phyloP scores from a whole-genome alignment of 164 flowering plant species.

The Liriodendron chinense region DNA sequence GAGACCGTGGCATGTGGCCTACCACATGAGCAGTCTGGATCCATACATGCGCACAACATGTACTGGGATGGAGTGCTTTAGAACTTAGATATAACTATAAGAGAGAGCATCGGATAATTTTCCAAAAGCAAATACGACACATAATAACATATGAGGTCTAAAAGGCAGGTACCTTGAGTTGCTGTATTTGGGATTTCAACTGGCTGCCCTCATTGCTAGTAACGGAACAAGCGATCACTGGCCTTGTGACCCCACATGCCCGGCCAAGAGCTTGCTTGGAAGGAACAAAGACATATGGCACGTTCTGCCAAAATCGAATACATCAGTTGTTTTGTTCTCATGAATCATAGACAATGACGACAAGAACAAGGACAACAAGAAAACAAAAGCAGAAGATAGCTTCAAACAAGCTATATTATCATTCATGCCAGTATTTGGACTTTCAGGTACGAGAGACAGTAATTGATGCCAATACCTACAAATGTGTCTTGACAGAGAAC shows the following conservation, averaged over 20 bases:
- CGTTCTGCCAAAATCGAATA: conserved; percentile 24
- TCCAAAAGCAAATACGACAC: background rate
- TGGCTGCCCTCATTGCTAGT: conserved; percentile 89
- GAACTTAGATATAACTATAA: background rate
- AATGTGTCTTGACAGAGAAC: too few species aligned
- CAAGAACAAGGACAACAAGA: too few species aligned
- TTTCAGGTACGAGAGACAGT: too few species aligned
- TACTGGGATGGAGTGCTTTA: too few species aligned
- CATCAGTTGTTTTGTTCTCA: too few species aligned
- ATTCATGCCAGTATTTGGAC: too few species aligned
- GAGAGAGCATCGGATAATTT: background rate
- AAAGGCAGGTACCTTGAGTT: conserved; percentile 32
- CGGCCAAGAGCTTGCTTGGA: conserved; percentile 92
- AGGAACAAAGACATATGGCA: conserved; percentile 58
- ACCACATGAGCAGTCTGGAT: background rate
- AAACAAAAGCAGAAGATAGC: too few species aligned
- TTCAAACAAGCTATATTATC: too few species aligned
- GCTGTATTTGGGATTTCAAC: conserved; percentile 74
- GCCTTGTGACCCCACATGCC: conserved; percentile 87
- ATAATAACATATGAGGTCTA: background rate
- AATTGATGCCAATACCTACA: too few species aligned
- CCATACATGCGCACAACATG: background rate
- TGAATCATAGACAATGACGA: too few species aligned
- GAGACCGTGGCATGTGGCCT: too few species aligned
- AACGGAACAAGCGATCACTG: conserved; percentile 85